Conservation (phyloP, 495 filamentous ascomycete species). For the Aspergillus asperescens region DNA sequence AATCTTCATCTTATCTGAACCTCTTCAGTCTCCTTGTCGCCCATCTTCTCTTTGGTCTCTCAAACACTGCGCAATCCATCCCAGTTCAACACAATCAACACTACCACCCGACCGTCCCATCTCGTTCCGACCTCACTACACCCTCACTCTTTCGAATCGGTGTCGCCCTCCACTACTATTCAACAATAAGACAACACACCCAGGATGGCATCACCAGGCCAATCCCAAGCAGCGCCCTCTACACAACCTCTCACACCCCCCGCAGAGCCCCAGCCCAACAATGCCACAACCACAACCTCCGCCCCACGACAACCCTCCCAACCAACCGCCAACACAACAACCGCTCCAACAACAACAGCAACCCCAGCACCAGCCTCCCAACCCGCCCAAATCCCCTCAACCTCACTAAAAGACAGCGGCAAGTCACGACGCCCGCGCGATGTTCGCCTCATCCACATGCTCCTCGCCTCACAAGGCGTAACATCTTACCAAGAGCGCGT, state of each 20-base stretch:
- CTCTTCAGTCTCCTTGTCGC: neutral
- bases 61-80: neutral
- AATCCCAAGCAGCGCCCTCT: slow-evolving; percentile 31
- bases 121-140: neutral
- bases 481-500: slow-evolving; percentile 90
- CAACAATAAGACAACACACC: neutral
- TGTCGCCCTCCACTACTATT: neutral
- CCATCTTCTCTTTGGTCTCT: neutral
- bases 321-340: too few species aligned
- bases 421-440: slow-evolving; percentile 77
- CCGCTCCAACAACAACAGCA: slow-evolving; percentile 16
- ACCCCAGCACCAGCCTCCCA: slow-evolving; percentile 21
- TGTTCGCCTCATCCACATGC: slow-evolving; percentile 82
- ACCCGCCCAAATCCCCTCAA: slow-evolving; percentile 43
- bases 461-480: slow-evolving; percentile 82
- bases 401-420: slow-evolving; percentile 56
- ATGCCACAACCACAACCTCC: slow-evolving; percentile 12
- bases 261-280: slow-evolving; percentile 30
- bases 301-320: slow-evolving; percentile 8
- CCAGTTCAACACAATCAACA: neutral
- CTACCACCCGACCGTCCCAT: neutral
- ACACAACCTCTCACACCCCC: slow-evolving; percentile 44
- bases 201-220: slow-evolving; percentile 45
- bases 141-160: neutral
- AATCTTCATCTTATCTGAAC: neutral